phyloP scores from a whole-genome alignment of 208 protist genomes.

The Vickermania spadyakhi region DNA sequence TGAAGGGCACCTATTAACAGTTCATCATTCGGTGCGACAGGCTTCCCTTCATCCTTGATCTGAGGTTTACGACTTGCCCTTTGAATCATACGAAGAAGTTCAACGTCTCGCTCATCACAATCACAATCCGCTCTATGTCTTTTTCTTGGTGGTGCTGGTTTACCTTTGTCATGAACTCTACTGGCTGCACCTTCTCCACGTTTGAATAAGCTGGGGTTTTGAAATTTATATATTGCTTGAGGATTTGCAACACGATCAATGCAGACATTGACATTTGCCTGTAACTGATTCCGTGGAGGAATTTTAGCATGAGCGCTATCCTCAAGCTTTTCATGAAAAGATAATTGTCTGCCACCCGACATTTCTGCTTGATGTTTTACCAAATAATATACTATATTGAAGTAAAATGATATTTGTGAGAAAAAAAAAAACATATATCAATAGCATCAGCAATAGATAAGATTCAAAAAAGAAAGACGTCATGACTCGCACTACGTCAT shows the following conservation, averaged over 20 bases:
- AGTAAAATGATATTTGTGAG: conserved; percentile 1
- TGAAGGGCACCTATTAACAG: conserved; percentile 57
- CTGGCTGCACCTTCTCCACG: conserved; percentile 10
- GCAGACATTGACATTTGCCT: conserved; percentile 70
- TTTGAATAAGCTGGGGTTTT: conserved; percentile 52
- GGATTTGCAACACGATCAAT: conserved; percentile 41
- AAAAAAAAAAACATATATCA: background rate
- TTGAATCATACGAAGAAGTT: conserved; percentile 81
- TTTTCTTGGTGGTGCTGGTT: background rate
- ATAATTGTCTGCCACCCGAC: background rate
- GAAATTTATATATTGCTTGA: conserved; percentile 67
- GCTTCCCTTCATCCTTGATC: conserved; percentile 22
- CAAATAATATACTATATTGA: background rate
- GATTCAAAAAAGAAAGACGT: background rate
- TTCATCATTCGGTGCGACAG: conserved; percentile 83
- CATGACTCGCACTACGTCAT: too few relatives aligned
- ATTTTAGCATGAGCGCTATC: conserved; percentile 34
- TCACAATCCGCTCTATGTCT: conserved; percentile 1
- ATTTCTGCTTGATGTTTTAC: conserved; percentile 1
- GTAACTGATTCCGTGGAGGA: conserved; percentile 31
- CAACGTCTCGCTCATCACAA: conserved; percentile 56
- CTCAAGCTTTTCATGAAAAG: conserved; percentile 38
- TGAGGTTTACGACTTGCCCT: conserved; percentile 53
- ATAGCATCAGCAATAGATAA: background rate
- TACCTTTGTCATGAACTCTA: conserved; percentile 8